Evolutionary conservation across 169 alveolate species (phyloP).

Genomic region (Perkinsus olseni): DNA sequence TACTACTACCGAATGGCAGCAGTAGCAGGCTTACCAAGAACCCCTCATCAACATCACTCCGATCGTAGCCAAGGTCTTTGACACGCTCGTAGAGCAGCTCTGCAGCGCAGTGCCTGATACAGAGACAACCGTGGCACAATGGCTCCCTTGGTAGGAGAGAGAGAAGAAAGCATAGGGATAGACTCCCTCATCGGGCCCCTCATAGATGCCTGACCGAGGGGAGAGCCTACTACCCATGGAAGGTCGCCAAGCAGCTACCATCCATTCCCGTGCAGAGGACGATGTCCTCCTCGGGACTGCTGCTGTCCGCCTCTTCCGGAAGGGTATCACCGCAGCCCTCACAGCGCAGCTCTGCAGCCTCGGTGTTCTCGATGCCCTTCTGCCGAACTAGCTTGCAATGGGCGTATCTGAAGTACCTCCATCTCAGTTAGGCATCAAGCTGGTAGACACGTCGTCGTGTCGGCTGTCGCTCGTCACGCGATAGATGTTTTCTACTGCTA

Average conservation of each 20-base stretch:
- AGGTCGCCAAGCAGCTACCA: neutral
- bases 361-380: neutral
- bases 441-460: no score
- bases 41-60: neutral
- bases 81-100: neutral
- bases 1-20: neutral
- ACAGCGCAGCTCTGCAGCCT: neutral
- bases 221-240: neutral
- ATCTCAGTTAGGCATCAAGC: no score
- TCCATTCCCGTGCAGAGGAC: neutral
- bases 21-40: neutral
- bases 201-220: no score
- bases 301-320: neutral
- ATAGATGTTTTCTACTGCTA: no score
- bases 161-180: no score
- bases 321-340: neutral
- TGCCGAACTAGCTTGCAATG: neutral
- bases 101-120: neutral
- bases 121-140: no score
- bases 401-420: neutral
- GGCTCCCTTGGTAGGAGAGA: no score
- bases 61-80: neutral
- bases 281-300: neutral
- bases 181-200: no score
- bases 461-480: no score